Percentiles rank a stretch among this genome's conserved stretches.
These are phyloP conservation scores for Aureobasidium sp. DNA, from an alignment of 2,329 filamentous ascomycete species.

Conservation along the genomic window DNA sequence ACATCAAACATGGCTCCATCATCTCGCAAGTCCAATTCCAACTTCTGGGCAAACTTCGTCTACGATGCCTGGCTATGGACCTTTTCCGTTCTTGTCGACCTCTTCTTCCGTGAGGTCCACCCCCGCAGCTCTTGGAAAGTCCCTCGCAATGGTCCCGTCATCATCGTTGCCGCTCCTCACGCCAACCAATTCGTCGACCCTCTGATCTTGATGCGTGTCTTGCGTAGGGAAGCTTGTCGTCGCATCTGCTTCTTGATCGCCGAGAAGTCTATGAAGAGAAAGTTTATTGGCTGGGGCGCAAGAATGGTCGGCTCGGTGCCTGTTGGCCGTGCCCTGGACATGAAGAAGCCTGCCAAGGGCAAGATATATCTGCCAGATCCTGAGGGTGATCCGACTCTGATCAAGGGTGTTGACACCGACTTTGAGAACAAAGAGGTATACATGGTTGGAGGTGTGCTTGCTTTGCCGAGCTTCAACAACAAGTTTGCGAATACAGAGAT, in stretches of 20 bases:
- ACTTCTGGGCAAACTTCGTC: slow-evolving; percentile 21
- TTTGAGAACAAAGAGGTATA: slow-evolving; percentile 63
- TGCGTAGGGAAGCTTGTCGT: slow-evolving; percentile 78
- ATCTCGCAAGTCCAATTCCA: neutral
- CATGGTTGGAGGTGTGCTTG: slow-evolving; percentile 74
- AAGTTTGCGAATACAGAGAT: slow-evolving; percentile 78
- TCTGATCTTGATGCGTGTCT: slow-evolving; percentile 82
- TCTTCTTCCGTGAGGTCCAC: slow-evolving; percentile 97
- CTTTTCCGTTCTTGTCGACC: slow-evolving; percentile 78
- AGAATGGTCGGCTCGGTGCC: slow-evolving; percentile 81
- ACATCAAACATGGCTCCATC: neutral
- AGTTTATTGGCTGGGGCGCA: slow-evolving; percentile 82
- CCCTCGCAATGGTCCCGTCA: slow-evolving; percentile 76
- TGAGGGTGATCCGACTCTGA: slow-evolving; percentile 70
- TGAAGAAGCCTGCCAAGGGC: slow-evolving; percentile 70
- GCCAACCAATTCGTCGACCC: slow-evolving; percentile 98
- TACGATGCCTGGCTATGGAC: slow-evolving; percentile 73
- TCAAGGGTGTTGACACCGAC: slow-evolving; percentile 73
- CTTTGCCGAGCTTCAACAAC: slow-evolving; percentile 77
- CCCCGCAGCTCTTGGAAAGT: slow-evolving; percentile 93
- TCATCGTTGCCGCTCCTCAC: slow-evolving; percentile 94
- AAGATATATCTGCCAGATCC: slow-evolving; percentile 86
- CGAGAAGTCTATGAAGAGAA: slow-evolving; percentile 86
- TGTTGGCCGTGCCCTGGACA: slow-evolving; percentile 87
- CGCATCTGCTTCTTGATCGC: slow-evolving; percentile 90